Evolutionary conservation across 1,284 basidiomycete species (phyloP), one percentile per base, ranked within the genome.

Genomic region (Tausonia pullulans): DNA sequence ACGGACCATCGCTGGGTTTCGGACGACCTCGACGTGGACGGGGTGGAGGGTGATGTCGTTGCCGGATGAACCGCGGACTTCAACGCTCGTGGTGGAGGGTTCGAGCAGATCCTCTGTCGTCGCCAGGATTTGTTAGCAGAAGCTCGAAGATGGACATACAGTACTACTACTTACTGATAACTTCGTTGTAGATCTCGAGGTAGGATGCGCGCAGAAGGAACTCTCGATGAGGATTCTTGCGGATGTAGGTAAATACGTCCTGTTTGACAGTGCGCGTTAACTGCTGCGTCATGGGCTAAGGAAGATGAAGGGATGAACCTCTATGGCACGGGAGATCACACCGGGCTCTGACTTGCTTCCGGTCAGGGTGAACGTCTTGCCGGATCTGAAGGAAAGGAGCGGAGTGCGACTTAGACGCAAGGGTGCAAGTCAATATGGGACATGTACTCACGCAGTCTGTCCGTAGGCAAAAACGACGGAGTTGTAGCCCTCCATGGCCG

Each of bases 401-500:
- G 39, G 10, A 3, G 73, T 66, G 54, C 62, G 60, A 41, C 9
- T 71, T 69, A 65, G 70, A 71, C 9, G 71, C 69, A 0, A 65
- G 67, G 43, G 71, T 63, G 7, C 71, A 72, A 49, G 70, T 72
- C 1, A 70, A 49, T 9, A 14, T 8, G 48, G 48, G 71, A 56
- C 70, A 51, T 49, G 50, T 71, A 43, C 72, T 13, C 65, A 78
- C 1, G 78, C 78, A 0, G 79, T 79, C 67, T 77, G 75, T 46
- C 91, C 92, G 69, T 96, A 95, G 0, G 92, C 92, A 71, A 96
- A 96, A 60, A 95, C 84, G 69, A 97, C 90, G 10, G 91, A 84
- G 74, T 98, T 98, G 79, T 86, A 98, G 9, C 94, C 95, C 61
- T 96, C 91, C 90, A 97, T 96, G 10, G 92, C 89, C 16, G 90